Base-by-base conservation (phyloP, 495 filamentous ascomycete species). In the Platismatia glauca region DNA sequence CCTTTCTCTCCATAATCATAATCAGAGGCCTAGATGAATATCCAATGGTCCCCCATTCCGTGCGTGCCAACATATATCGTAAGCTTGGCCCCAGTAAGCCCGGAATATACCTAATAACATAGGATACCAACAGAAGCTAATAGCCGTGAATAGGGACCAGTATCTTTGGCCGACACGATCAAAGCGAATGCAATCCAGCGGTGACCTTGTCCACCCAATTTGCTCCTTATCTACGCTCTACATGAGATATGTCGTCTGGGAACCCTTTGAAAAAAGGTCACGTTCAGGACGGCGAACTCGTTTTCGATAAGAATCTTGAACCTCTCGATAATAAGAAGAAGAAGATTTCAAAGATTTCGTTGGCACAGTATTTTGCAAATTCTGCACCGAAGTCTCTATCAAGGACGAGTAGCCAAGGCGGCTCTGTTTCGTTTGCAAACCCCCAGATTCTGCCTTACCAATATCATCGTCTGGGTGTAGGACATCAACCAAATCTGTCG, bases 271-370 rank as follows among this genome's bases (percentile, higher is more conserved):
- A 48, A 35, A 62, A 66, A 44, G 64, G 55, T 58, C 37, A 41
- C 60, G 60, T 48, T 31, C 58, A 33, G 38, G 38, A 63, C 34
- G 55, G 55, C 48, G 55, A 59, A 55, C 53, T 58, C 31, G 56
- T 63, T 15, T 63, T 66, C 63, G 60, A 66, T 39, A 44, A 59
- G 27, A 53, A 59, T 22, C 44, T 63, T 12, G 50, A 63, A 41
- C 59, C 52, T 56, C 55, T 66, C 41, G 31, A 66, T 55, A 57
- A 24, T 12, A 57, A 65, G 44, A 66, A 63, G 44, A 66, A 63
- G 34, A n/a, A 44, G n/a, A 46, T 60, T 35, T 50, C 57, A 31
- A 63, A 41, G 29, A 62, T 62, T 57, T 62, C 60, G 13, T 29
- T 63, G 60, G 34, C 41, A 44, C 48, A 43, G 34, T 66, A 57